Conservation (phyloP, 768 basidiomycete species). For the Crucibulum laeve region DNA sequence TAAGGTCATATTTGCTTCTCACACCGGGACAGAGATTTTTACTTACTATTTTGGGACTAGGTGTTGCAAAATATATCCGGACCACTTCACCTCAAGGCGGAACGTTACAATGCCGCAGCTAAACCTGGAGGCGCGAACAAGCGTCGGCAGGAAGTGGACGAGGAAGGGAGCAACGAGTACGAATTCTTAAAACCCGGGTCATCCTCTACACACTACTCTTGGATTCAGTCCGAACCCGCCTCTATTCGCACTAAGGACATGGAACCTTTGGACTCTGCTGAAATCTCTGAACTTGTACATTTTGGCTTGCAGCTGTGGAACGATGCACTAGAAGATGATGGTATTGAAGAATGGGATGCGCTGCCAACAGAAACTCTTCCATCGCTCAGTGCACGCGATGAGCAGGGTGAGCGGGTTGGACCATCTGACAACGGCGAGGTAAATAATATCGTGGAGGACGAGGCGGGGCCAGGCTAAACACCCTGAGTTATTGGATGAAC, state of each 20-base stretch:
- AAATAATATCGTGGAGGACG: no score
- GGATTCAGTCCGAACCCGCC: conserved; percentile 30
- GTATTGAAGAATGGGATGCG: no score
- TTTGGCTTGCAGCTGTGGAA: conserved; percentile 49
- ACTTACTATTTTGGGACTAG: conserved; percentile 20
- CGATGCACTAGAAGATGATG: conserved; percentile 6
- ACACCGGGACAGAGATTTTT: background rate
- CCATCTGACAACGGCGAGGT: no score
- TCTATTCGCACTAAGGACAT: conserved; percentile 27
- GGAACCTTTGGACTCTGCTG: conserved; percentile 42
- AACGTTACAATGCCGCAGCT: background rate
- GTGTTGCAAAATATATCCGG: conserved; percentile 31
- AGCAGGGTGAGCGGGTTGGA: no score
- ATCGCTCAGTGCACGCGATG: no score
- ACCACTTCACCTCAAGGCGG: conserved; percentile 6
- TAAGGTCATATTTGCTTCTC: conserved; percentile 20
- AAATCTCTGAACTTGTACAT: conserved; percentile 41
- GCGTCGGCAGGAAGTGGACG: background rate
- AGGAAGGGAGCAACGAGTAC: conserved; percentile 36
- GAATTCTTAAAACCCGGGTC: conserved; percentile 38
- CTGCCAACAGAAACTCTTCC: no score
- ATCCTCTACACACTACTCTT: conserved; percentile 36
- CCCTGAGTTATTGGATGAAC: no score
- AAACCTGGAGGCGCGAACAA: background rate
- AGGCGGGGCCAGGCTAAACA: no score